Evolutionary conservation across 1,284 basidiomycete species (phyloP), one percentile per base, ranked within the genome.

Genomic region (Fomes fomentarius): DNA sequence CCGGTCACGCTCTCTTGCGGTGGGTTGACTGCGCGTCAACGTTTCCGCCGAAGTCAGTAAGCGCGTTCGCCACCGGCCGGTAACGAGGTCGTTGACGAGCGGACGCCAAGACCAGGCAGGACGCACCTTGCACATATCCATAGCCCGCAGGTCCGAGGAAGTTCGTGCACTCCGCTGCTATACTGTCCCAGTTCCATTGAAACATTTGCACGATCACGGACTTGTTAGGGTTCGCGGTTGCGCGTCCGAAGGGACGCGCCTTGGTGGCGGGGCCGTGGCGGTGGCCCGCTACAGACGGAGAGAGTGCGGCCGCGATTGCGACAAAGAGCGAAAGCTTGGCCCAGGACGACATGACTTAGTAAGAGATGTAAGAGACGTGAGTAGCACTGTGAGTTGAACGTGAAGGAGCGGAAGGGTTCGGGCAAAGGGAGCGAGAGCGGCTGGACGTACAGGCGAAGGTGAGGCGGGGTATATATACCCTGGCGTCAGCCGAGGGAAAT

Each of bases 81-180:
- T n/a, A n/a, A n/a, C n/a, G n/a, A n/a, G n/a, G n/a, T n/a, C n/a
- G n/a, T n/a, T n/a, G 21, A 39, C n/a, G 11, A 21, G 19, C 12
- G n/a, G n/a, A 19, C 12, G 2, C 1, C 21, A n/a, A 9, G 14
- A n/a, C 24, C 9, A n/a, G 26, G 12, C 14, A 12, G 7, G 4
- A 53, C 56, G 40, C 34, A 81, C 83, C 80, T 81, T 87, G 85
- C 24, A 88, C 83, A 61, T 78, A 87, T 4, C 84, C 85, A 65
- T 86, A 87, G 0, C 84, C 75, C 22, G 82, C 79, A 8, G 85
- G 84, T 0, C 87, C 85, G 50, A 89, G 75, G 66, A 86, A 88
- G 50, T 73, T 74, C 3, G 76, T 82, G 67, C 87, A 89, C 69
- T 89, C 85, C 2, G 77, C 66, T 1, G 85, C 85, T 45, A 88